These are phyloP conservation scores for Cercospora beticola DNA, from an alignment of 2,329 filamentous ascomycete genomes.

Conservation along the genomic window DNA sequence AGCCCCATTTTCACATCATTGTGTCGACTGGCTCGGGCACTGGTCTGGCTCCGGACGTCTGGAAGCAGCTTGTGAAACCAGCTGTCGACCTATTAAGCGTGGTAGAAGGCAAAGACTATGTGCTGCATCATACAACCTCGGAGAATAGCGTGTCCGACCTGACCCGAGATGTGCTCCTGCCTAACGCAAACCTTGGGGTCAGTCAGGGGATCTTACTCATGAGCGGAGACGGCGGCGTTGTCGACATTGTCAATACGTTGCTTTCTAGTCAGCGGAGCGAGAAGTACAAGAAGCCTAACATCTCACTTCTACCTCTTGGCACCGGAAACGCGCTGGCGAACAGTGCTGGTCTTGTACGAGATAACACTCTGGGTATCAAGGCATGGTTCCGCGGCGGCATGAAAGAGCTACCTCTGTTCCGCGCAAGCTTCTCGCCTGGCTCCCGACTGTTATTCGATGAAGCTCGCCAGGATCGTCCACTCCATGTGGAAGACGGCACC, in stretches of 20 bases:
- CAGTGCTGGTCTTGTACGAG: constrained; percentile 41
- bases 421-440: constrained; percentile 47
- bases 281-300: constrained; percentile 54
- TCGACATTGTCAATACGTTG: constrained; percentile 76
- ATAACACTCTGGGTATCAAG: constrained; percentile 45
- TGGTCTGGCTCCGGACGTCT: constrained; percentile 43
- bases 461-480: constrained; percentile 44
- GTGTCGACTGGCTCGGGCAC: constrained; percentile 49
- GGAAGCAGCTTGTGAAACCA: constrained; percentile 39
- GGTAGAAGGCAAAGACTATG: constrained; percentile 43
- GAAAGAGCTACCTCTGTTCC: constrained; percentile 46
- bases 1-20: constrained; percentile 42
- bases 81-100: constrained; percentile 47
- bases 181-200: constrained; percentile 49
- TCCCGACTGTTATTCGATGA: constrained; percentile 46
- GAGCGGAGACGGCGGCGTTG: constrained; percentile 82
- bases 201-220: constrained; percentile 70
- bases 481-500: constrained; percentile 35
- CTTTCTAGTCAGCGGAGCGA: constrained; percentile 45
- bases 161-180: constrained; percentile 51
- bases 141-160: constrained; percentile 65
- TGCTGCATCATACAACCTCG: constrained; percentile 60
- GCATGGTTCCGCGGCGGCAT: constrained; percentile 39
- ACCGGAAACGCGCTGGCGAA: constrained; percentile 52
- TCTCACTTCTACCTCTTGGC: constrained; percentile 52